Evolutionary conservation across 108 stramenopile genomes (phyloP).

Genomic region (Aureococcus anophagefferens): DNA sequence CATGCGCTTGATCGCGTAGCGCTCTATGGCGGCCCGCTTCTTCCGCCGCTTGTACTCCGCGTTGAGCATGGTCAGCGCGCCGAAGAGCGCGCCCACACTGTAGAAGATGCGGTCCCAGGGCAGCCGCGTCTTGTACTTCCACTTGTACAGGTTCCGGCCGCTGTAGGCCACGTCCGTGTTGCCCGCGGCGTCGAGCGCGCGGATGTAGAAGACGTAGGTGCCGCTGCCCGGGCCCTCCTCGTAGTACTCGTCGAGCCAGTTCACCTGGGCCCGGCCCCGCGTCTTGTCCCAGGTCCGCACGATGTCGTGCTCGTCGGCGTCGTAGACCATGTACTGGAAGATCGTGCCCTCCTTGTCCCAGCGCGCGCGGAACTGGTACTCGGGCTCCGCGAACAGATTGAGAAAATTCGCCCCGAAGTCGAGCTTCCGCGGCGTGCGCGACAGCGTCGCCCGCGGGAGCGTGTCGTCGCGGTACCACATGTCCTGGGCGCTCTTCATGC

Average conservation of each 20-base stretch:
- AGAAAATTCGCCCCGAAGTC: neutral
- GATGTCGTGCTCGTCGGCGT: slow-evolving; percentile 37
- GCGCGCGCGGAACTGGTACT: slow-evolving; percentile 23
- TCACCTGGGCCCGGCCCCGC: slow-evolving; percentile 34
- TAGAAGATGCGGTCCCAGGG: slow-evolving; percentile 48
- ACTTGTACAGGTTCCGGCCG: slow-evolving; percentile 57
- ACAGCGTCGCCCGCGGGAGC: slow-evolving; percentile 50
- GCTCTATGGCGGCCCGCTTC: slow-evolving; percentile 45
- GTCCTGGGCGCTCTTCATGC: slow-evolving; percentile 28
- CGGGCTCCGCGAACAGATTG: neutral
- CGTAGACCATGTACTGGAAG: slow-evolving; percentile 64
- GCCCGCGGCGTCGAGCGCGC: slow-evolving; percentile 62
- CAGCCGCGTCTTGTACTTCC: slow-evolving; percentile 60
- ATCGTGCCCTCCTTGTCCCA: slow-evolving; percentile 37
- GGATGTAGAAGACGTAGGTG: slow-evolving; percentile 56
- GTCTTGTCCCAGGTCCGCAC: slow-evolving; percentile 54
- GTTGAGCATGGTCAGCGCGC: slow-evolving; percentile 35
- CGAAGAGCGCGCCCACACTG: slow-evolving; percentile 15
- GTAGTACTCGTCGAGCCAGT: slow-evolving; percentile 51
- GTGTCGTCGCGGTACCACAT: slow-evolving; percentile 64
- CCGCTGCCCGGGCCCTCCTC: slow-evolving; percentile 62
- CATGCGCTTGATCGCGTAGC: slow-evolving; percentile 56
- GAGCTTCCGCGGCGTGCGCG: slow-evolving; percentile 29
- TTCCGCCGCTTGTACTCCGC: slow-evolving; percentile 56
- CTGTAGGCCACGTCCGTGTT: slow-evolving; percentile 46